Conservation (phyloP, 2,329 filamentous ascomycete genomes). For the Exophiala aquamarina region DNA sequence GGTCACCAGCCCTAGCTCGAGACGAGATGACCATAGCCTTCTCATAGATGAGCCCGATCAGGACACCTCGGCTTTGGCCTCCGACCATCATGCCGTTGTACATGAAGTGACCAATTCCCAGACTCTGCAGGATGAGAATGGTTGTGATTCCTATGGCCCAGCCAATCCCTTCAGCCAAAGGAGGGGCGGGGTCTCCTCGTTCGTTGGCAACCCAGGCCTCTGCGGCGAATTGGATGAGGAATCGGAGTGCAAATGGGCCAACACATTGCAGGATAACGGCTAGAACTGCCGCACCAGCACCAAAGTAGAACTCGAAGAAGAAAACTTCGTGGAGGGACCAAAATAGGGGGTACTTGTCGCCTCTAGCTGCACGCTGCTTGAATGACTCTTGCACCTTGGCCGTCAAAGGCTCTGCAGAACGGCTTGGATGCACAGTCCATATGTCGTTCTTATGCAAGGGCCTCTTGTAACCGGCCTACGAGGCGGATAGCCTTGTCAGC, state of each 20-base stretch:
- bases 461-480: no score
- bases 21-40: constrained; percentile 89
- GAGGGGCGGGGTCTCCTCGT: constrained; percentile 55
- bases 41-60: constrained; percentile 86
- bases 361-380: no score
- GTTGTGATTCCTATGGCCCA: constrained; percentile 78
- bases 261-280: constrained; percentile 77
- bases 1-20: constrained; percentile 80
- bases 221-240: constrained; percentile 79
- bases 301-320: no score
- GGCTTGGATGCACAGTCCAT: no score
- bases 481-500: no score
- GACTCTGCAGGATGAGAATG: constrained; percentile 81
- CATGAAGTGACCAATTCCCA: constrained; percentile 86
- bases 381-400: no score
- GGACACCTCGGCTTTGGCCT: constrained; percentile 74
- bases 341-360: no score
- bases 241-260: constrained; percentile 80
- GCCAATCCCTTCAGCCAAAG: constrained; percentile 74
- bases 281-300: no score
- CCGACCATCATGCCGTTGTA: constrained; percentile 91
- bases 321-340: no score
- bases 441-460: no score
- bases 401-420: no score
- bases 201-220: constrained; percentile 71